Conservation (phyloP, 106 monocot genomes). For the Ottelia alismoides region DNA sequence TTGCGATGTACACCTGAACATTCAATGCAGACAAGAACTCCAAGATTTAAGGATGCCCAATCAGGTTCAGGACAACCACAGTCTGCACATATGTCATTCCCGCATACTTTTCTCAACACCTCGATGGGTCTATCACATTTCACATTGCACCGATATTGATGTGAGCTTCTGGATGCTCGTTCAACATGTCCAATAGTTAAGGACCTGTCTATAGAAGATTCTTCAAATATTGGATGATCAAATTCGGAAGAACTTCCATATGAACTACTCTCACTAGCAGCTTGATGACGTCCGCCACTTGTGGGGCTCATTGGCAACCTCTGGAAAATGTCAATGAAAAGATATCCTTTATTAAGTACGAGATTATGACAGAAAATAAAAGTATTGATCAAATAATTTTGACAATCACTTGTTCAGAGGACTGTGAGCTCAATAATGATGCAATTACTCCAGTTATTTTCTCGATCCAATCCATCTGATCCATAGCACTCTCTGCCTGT, state of each 20-base stretch:
- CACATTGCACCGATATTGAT: conserved; percentile 28
- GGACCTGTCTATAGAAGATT: conserved; percentile 37
- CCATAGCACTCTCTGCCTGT: conserved; percentile 95
- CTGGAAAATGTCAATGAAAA: conserved; percentile 18
- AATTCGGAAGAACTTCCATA: conserved; percentile 66
- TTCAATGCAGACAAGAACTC: conserved; percentile 94
- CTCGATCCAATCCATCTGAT: conserved; percentile 99
- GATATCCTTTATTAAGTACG: neutral
- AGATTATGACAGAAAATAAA: neutral
- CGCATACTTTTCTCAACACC: conserved; percentile 58
- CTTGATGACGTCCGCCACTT: conserved; percentile 23
- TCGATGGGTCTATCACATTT: conserved; percentile 84
- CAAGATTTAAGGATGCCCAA: conserved; percentile 99
- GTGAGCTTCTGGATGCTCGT: conserved; percentile 34
- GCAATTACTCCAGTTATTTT: conserved; percentile 99
- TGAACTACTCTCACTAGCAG: conserved; percentile 62
- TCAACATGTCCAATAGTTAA: conserved; percentile 34
- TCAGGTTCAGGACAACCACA: conserved; percentile 87
- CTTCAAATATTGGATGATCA: conserved; percentile 53
- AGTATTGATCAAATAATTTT: conserved; percentile 1
- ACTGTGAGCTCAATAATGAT: conserved; percentile 85
- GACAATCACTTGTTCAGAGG: conserved; percentile 71
- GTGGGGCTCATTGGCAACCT: conserved; percentile 43
- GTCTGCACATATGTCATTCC: conserved; percentile 90
- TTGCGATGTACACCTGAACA: conserved; percentile 98